Percentiles rank a stretch among this genome's conserved stretches.
Evolutionary conservation across 129 eudicot genomes (phyloP).

Genomic region (Scalesia atractyloides): DNA sequence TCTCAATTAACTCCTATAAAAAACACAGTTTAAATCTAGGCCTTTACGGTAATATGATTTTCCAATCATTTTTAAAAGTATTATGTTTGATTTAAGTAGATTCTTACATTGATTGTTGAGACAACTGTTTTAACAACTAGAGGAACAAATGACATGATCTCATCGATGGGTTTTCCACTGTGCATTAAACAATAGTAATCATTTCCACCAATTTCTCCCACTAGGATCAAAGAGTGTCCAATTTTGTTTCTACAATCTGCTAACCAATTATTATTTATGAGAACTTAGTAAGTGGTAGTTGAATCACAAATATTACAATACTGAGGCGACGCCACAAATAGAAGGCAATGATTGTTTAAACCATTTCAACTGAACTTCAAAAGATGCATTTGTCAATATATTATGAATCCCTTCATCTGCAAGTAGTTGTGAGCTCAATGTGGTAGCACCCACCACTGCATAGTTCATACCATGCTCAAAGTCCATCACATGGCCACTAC

Average conservation of each 20-base stretch:
- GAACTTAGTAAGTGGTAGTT: background rate
- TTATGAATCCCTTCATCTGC: constrained; percentile 17
- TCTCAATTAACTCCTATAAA: constrained; percentile 43
- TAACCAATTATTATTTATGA: background rate
- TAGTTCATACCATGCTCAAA: constrained; percentile 33
- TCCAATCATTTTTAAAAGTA: no score
- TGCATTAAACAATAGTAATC: constrained; percentile 45
- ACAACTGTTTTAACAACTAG: constrained; percentile 36
- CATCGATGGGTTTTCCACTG: constrained; percentile 24
- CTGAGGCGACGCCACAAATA: constrained; percentile 32
- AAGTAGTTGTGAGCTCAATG: constrained; percentile 24
- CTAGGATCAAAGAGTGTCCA: constrained; percentile 38
- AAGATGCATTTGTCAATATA: constrained; percentile 32
- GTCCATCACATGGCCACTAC: background rate
- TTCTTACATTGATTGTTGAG: constrained; percentile 38
- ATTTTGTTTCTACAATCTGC: constrained; percentile 43
- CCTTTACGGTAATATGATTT: background rate
- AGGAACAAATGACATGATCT: constrained; percentile 27
- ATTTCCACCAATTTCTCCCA: constrained; percentile 74
- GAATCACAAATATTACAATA: background rate
- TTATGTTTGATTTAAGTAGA: background rate
- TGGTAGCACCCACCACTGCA: constrained; percentile 41
- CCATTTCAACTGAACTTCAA: constrained; percentile 44
- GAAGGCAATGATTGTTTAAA: constrained; percentile 31
- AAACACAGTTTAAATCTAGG: background rate